Conservation (phyloP, 169 alveolate species). For the Eimeria praecox region DNA sequence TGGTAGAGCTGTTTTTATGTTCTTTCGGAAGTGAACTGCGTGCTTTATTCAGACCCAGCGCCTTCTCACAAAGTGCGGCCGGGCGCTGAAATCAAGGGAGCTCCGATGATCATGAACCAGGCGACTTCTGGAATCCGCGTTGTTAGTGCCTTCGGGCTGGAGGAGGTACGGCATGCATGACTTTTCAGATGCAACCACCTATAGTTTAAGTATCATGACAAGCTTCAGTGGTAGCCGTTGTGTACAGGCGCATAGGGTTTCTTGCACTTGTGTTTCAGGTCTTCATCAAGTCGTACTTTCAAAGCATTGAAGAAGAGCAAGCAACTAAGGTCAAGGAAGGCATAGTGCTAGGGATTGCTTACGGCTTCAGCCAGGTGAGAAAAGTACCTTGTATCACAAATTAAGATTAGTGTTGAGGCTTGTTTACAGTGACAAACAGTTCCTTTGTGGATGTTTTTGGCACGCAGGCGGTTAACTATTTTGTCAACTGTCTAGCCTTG, state of each 20-base stretch:
- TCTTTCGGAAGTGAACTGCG: not conserved
- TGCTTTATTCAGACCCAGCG: slow-evolving; percentile 10
- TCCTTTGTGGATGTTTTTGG: not conserved
- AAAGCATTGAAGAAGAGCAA: not conserved
- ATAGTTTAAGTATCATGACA: not conserved
- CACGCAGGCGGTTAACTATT: slow-evolving; percentile 72
- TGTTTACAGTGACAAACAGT: not conserved
- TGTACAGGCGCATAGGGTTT: too few relatives aligned
- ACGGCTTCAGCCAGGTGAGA: slow-evolving; percentile 77
- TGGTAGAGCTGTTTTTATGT: not conserved
- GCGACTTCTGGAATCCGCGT: slow-evolving; percentile 72
- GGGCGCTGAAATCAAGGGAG: not conserved
- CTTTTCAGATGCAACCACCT: not conserved
- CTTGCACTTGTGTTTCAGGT: not conserved
- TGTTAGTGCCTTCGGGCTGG: slow-evolving; percentile 73
- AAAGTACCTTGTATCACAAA: not conserved
- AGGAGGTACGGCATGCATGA: slow-evolving; percentile 6
- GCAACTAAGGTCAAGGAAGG: slow-evolving; percentile 54
- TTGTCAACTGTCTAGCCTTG: slow-evolving; percentile 83
- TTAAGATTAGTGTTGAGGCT: not conserved
- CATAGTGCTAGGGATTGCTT: slow-evolving; percentile 38
- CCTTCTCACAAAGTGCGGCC: not conserved
- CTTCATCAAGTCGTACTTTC: slow-evolving; percentile 50
- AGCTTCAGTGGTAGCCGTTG: too few relatives aligned
- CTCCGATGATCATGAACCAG: slow-evolving; percentile 52